Base-by-base conservation (phyloP, 2,329 filamentous ascomycete species). In the Orbilia blumenaviensis region DNA sequence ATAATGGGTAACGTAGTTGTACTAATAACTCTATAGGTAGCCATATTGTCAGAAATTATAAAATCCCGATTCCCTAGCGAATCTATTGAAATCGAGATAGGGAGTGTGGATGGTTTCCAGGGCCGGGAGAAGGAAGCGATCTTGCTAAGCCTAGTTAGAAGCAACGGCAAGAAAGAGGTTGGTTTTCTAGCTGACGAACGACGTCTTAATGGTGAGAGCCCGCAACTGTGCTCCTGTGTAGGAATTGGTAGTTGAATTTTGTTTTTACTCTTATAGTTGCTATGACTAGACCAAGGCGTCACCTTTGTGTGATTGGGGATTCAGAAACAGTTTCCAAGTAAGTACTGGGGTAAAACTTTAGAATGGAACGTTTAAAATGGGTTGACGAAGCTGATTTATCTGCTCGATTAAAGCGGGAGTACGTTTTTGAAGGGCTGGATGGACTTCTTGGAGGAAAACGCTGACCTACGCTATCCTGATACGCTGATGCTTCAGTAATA, bases 91-190 rank as follows among this genome's bases (percentile, higher is more conserved):
- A 89, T 99, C 60, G 95, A 99, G 83, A 86, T 99, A n/a, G 95
- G 95, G 34, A 97, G 93, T 80, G 92, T 99, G 1, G 95, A 99
- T 83, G 95, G 94, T 1, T 99, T 99, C 82, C 95, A 99, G 83
- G 95, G 95, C 34, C 89, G 95, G 16, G 95, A 99, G 83, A 99
- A 99, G 83, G 95, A 99, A 83, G 95, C 92, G 1, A 90, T 99
- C 14, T 88, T 99, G 41, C 90, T 99, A 61, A 96, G 91, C 82
- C 87, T 98, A n/a, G 95, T 99, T 68, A 88, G 95, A 79, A 97
- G 94, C 83, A 99, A 99, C 82, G 79, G 89, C 4, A 88, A 93
- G 56, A 89, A 90, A 60, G 93, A 98, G 82, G 94, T 98, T 12
- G 95, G 95, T 8, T 99, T 99, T 81, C 84, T 99, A 38, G 92